Conservation (phyloP, 345 rosid species). For the Litchi chinensis region DNA sequence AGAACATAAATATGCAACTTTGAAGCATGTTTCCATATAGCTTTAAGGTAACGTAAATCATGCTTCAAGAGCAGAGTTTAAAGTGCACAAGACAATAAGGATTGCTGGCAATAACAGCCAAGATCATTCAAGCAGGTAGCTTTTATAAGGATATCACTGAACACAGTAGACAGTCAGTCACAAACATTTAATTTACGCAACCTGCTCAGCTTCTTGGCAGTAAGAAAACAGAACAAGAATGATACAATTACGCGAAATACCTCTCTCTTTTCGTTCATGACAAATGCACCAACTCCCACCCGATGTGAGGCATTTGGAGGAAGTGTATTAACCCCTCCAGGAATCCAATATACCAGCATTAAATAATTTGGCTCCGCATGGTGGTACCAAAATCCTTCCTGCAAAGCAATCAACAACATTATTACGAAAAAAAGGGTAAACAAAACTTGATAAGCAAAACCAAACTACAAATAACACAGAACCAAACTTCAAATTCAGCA, state of each 20-base stretch:
- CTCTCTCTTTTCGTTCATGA: slow-evolving; percentile 76
- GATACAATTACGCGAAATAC: slow-evolving; percentile 33
- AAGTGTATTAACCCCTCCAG: slow-evolving; percentile 55
- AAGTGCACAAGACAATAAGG: not conserved
- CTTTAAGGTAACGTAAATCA: not conserved
- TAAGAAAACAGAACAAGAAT: slow-evolving; percentile 2
- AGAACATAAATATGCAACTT: not conserved
- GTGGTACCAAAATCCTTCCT: slow-evolving; percentile 95
- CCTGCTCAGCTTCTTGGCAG: not conserved
- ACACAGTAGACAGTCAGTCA: not conserved
- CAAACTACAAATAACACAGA: not conserved
- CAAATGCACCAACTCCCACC: slow-evolving; percentile 77
- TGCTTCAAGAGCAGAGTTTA: not conserved
- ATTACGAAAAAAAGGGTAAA: not conserved
- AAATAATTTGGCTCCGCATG: slow-evolving; percentile 83
- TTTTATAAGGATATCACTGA: not conserved
- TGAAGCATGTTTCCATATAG: not conserved
- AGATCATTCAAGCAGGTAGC: not conserved
- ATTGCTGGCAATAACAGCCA: not conserved
- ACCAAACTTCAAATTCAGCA: not conserved
- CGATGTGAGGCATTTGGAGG: slow-evolving; percentile 90
- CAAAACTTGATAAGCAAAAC: not conserved
- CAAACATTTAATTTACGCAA: not conserved
- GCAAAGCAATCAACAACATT: slow-evolving; percentile 27
- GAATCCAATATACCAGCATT: slow-evolving; percentile 91